phyloP scores from a whole-genome alignment of 2,329 filamentous ascomycete species.

The Trichoderma sp. region DNA sequence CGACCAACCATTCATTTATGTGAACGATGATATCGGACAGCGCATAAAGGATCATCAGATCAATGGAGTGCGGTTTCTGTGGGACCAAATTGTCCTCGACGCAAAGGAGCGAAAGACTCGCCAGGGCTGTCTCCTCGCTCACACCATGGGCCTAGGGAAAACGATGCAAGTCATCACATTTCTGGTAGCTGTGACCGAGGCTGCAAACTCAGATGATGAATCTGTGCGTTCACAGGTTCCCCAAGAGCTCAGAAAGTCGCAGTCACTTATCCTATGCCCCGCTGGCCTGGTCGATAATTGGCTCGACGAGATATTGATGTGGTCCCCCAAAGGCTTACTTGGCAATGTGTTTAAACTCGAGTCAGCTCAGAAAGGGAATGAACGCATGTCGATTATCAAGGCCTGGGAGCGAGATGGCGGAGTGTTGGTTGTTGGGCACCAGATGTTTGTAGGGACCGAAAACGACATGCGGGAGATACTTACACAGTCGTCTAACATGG shows the following conservation, averaged over 20 bases:
- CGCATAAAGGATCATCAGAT: slow-evolving; percentile 79
- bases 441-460: slow-evolving; percentile 40
- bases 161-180: slow-evolving; percentile 88
- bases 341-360: slow-evolving; percentile 58
- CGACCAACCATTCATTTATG: slow-evolving; percentile 58
- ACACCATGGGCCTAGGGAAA: slow-evolving; percentile 91
- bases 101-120: slow-evolving; percentile 41
- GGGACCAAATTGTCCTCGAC: slow-evolving; percentile 73
- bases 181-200: slow-evolving; percentile 70
- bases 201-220: slow-evolving; percentile 57
- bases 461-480: slow-evolving; percentile 45
- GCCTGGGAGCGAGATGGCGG: slow-evolving; percentile 66
- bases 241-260: slow-evolving; percentile 56
- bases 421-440: slow-evolving; percentile 73
- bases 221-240: slow-evolving; percentile 67
- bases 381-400: slow-evolving; percentile 46
- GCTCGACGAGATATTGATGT: slow-evolving; percentile 71
- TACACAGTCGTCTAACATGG: slow-evolving; percentile 62
- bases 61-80: slow-evolving; percentile 80
- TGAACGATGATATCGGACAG: slow-evolving; percentile 61
- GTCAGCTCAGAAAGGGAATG: slow-evolving; percentile 30
- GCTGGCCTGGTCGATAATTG: slow-evolving; percentile 76
- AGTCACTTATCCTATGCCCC: slow-evolving; percentile 73
- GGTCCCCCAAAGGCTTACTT: slow-evolving; percentile 59
- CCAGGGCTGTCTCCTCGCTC: slow-evolving; percentile 79